Evolutionary conservation across 2,329 filamentous ascomycete genomes (phyloP).

Genomic region (Coniosporium tulheliwenetii): DNA sequence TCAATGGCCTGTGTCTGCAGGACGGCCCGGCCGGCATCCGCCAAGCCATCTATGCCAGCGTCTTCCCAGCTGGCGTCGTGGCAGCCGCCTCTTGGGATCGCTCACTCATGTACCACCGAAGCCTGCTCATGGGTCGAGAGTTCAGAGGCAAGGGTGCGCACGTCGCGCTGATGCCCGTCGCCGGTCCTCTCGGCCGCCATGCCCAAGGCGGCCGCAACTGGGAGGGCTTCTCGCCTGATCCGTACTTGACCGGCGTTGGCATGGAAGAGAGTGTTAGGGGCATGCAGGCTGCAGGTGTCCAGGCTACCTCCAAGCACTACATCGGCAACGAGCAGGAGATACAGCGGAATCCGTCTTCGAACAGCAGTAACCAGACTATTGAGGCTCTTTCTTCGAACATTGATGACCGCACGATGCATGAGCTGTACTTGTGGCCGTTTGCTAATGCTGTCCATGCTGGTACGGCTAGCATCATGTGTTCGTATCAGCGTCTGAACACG

Average conservation of each 20-base stretch:
- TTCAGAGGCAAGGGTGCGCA: conserved; percentile 15
- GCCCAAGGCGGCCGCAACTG: conserved; percentile 18
- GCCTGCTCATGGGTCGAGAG: conserved; percentile 15
- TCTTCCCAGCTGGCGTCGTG: conserved; percentile 24
- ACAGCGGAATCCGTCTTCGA: too few species aligned
- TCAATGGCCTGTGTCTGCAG: conserved; percentile 19
- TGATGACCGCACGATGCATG: too few species aligned
- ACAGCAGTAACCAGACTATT: too few species aligned
- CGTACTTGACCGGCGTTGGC: conserved; percentile 29
- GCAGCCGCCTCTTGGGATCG: conserved; percentile 21
- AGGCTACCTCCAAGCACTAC: conserved; percentile 27
- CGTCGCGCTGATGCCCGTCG: conserved; percentile 7
- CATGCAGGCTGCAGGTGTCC: conserved; percentile 27
- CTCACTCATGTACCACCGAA: conserved; percentile 16
- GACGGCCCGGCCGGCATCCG: conserved; percentile 23
- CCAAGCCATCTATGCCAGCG: conserved; percentile 18
- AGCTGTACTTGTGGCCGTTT: conserved; percentile 48
- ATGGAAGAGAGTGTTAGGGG: conserved; percentile 27
- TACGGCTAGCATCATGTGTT: conserved; percentile 45
- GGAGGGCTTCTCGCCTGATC: conserved; percentile 36
- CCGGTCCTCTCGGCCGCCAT: conserved; percentile 9
- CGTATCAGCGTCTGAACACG: conserved; percentile 20
- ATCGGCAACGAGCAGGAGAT: conserved; percentile 57
- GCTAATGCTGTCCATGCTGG: conserved; percentile 44
- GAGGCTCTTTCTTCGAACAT: too few species aligned